Evolutionary conservation across 176 grass and related monocot species (phyloP).

Genomic region (Melocanna baccifera): DNA sequence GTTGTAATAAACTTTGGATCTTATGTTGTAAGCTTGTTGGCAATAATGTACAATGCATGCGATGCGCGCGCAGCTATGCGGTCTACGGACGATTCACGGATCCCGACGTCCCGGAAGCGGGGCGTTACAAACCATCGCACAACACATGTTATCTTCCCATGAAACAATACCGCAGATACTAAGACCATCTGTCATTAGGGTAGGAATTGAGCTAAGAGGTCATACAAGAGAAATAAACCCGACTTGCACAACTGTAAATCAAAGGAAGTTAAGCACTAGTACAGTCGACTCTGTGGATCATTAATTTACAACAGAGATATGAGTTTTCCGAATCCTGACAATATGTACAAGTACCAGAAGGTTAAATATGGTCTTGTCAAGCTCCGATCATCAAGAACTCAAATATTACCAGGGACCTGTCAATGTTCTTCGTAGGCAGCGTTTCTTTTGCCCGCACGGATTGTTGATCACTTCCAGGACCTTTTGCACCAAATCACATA

Average conservation of each 20-base stretch:
- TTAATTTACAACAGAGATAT: slow-evolving; percentile 38
- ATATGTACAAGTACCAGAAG: slow-evolving; percentile 43
- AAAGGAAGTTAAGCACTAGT: slow-evolving; percentile 15
- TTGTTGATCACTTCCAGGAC: slow-evolving; percentile 40
- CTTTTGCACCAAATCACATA: slow-evolving; percentile 27
- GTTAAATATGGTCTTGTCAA: slow-evolving; percentile 41
- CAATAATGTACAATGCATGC: too few relatives aligned
- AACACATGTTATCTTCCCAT: neutral
- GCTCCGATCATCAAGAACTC: neutral
- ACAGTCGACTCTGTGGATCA: slow-evolving; percentile 32
- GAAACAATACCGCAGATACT: neutral
- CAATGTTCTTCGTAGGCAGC: slow-evolving; percentile 67
- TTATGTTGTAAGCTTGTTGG: too few relatives aligned
- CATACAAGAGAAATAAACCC: neutral
- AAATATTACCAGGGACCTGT: slow-evolving; percentile 69
- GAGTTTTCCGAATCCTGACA: slow-evolving; percentile 32
- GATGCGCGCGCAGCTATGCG: too few relatives aligned
- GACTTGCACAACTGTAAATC: neutral
- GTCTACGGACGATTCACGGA: too few relatives aligned
- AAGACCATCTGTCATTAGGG: neutral
- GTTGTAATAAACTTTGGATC: too few relatives aligned
- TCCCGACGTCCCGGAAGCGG: too few relatives aligned
- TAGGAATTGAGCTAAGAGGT: neutral
- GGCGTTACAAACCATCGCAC: too few relatives aligned
- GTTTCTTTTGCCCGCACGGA: slow-evolving; percentile 52